Base-by-base conservation (phyloP, 1,139 yeast species). In the Yamadazyma trypodendri region DNA sequence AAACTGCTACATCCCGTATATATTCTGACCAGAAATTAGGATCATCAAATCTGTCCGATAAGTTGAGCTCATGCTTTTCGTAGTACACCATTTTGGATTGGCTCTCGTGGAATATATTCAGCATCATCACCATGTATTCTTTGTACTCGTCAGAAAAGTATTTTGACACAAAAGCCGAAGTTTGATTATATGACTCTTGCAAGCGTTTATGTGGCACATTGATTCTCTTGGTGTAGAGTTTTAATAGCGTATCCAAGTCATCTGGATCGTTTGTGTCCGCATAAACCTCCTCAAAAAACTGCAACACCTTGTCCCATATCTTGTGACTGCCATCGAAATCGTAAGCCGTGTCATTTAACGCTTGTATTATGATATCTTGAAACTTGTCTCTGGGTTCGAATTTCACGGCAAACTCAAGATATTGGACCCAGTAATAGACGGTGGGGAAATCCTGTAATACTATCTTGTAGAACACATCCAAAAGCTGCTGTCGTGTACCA, bases 121-220 rank as follows among this genome's bases (percentile, higher is more conserved):
- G 72, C 1, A 77, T 78, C 1, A 47, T 42, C 2, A 48, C 39
- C 71, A 78, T 65, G 27, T 57, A 58, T 6, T 44, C 39, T 12
- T 67, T 74, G 49, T 79, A 79, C 6, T 62, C 47, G 3, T 49
- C 51, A 3, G 50, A 44, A 24, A 41, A 45, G 37, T 58, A 39
- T 7, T 45, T 37, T 1, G 79, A 63, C 2, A 77, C 62, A 38
- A 75, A 72, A 0, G 63, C 38, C 0, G 83, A 77, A 34, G 61
- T 65, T 7, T 60, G 61, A 12, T 63, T 52, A 44, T 67, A 76
- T 0, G 79, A 70, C 0, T 66, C 64, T 2, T 66, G 68, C 4
- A 79, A 41, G 5, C 55, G 46, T 2, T 48, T 44, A 49, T 75
- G 82, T 0, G 82, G 81, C 28, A 56, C 50, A 8, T 56, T 44